These are phyloP conservation scores for Coniosporium tulheliwenetii DNA, from an alignment of 2,329 filamentous ascomycete genomes.

Conservation along the genomic window DNA sequence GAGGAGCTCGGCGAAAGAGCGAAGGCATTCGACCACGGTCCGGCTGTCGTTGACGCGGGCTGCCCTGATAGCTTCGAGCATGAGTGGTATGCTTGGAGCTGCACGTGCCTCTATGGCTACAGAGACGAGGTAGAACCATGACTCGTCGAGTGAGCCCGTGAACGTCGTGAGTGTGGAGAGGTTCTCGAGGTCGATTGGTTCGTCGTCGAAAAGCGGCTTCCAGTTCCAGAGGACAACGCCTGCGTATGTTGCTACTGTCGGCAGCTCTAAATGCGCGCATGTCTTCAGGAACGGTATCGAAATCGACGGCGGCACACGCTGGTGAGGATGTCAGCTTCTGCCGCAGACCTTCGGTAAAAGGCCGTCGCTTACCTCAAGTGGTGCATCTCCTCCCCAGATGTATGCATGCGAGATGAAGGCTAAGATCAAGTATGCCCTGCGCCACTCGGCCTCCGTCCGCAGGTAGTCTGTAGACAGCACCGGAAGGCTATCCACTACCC, in stretches of 20 bases:
- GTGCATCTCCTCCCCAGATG: conserved; percentile 70
- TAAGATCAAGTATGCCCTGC: conserved; percentile 66
- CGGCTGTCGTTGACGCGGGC: conserved; percentile 52
- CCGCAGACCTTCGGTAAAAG: not conserved
- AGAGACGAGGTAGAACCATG: conserved; percentile 95
- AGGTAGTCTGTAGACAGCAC: conserved; percentile 71
- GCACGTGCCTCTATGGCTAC: conserved; percentile 91
- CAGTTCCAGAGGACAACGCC: conserved; percentile 93
- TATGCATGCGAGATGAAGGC: conserved; percentile 73
- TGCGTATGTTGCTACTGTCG: conserved; percentile 87
- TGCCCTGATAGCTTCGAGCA: conserved; percentile 75
- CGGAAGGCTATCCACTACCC: conserved; percentile 65
- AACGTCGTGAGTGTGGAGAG: conserved; percentile 79
- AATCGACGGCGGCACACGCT: conserved; percentile 61
- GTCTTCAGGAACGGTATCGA: conserved; percentile 69
- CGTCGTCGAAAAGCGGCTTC: conserved; percentile 74
- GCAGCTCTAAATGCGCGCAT: conserved; percentile 66
- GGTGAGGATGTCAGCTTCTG: not conserved
- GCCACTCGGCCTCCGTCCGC: conserved; percentile 77
- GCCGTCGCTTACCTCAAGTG: conserved; percentile 44
- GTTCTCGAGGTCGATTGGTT: conserved; percentile 75
- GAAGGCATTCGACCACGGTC: conserved; percentile 64
- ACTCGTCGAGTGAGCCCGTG: conserved; percentile 88
- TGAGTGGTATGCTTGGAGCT: conserved; percentile 71
- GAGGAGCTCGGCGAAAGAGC: conserved; percentile 68